A percentile compares a stretch with the other conserved stretches of the same genome.
Evolutionary conservation across 768 basidiomycete species (phyloP).

Genomic region (Hericium rajendrae): DNA sequence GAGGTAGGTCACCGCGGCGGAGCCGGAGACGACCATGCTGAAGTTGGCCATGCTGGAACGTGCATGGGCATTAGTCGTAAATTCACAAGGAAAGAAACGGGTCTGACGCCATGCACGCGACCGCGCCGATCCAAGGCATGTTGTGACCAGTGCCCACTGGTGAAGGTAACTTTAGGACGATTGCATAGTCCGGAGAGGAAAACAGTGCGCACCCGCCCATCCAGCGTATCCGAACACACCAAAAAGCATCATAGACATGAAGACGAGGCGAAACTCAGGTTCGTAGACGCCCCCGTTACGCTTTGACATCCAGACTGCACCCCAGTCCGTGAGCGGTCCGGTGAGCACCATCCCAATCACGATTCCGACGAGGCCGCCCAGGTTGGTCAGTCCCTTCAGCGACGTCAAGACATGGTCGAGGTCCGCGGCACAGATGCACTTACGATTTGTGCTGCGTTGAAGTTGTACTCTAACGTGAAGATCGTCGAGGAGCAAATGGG

Average conservation of each 20-base stretch:
- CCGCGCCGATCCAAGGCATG: constrained; percentile 38
- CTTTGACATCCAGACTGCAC: constrained; percentile 32
- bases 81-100: background rate
- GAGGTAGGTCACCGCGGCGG: constrained; percentile 34
- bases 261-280: constrained; percentile 35
- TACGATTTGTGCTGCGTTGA: constrained; percentile 30
- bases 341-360: constrained; percentile 27
- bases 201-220: constrained; percentile 27
- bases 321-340: constrained; percentile 34
- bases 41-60: constrained; percentile 31
- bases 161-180: background rate
- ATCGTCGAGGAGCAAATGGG: constrained; percentile 36
- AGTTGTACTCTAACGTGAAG: constrained; percentile 34
- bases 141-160: constrained; percentile 29
- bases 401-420: background rate
- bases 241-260: constrained; percentile 32
- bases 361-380: constrained; percentile 34
- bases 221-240: constrained; percentile 37
- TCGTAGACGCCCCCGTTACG: constrained; percentile 37
- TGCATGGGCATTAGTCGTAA: background rate
- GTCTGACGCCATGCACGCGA: constrained; percentile 24
- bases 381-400: constrained; percentile 28
- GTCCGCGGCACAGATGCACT: background rate
- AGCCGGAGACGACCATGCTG: constrained; percentile 33
- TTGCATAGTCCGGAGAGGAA: background rate